Evolutionary conservation across 2,329 filamentous ascomycete species (phyloP), one percentile per base, ranked within the genome.

Genomic region (Cladosporium phlei): DNA sequence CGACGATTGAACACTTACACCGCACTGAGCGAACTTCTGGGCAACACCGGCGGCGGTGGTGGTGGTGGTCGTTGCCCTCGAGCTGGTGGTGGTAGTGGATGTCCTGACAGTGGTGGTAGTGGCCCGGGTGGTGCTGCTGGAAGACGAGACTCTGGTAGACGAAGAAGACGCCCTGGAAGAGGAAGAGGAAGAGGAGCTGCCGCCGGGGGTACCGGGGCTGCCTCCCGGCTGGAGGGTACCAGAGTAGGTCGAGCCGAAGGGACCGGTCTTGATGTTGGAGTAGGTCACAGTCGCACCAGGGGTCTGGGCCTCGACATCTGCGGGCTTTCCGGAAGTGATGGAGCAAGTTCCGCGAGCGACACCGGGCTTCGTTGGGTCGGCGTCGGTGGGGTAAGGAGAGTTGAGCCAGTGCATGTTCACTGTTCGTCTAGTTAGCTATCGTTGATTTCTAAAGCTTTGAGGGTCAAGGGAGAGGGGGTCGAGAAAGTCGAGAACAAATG

Each of bases 321-420:
- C 60, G 0, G 79, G 78, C 48, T 71, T 66, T 1, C 78, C 79
- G 54, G 77, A 74, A 0, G 71, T 76, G 3, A 66, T 67, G 55
- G 70, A 70, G 61, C 79, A 82, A 20, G 77, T 78, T 0, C 79
- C 79, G 3, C 72, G 62, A 27, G 63, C 66, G 5, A 70, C 69
- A 42, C 68, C 63, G 69, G 52, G 48, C 43, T 50, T 53, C 49
- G 27, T 50, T 12, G 45, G 38, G 40, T 40, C 42, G 20, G 45
- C 50, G 24, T 47, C 46, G 34, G 45, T 39, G 9, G 61, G 61
- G 50, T 60, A 64, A 9, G 52, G 51, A 9, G 56, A 50, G 71
- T 88, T 84, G 57, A 88, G 77, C 85, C 85, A 88, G 59, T 84
- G 76, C 83, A 88, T 87, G 68, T 83, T 75, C 59, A 77, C 69